Evolutionary conservation across 352 stramenopile species (phyloP).

Genomic region (Discostella stelligera): DNA sequence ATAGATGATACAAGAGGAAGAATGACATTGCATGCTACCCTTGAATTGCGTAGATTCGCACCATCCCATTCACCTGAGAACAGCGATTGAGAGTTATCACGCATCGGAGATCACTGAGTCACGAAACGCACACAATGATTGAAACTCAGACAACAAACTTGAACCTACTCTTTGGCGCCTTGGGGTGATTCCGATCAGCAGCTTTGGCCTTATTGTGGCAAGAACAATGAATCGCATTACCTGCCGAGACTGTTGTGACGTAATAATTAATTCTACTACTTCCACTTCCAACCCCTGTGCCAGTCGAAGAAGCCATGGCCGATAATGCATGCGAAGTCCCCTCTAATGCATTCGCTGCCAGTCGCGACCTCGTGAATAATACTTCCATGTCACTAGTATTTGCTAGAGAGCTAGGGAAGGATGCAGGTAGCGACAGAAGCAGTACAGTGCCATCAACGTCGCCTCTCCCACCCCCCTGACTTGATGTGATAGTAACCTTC

Average conservation of each 20-base stretch:
- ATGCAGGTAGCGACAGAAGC: slow-evolving; percentile 57
- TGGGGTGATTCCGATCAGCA: slow-evolving; percentile 66
- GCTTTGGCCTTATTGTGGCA: slow-evolving; percentile 60
- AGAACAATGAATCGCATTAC: slow-evolving; percentile 71
- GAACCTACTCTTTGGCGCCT: slow-evolving; percentile 71
- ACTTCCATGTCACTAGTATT: slow-evolving; percentile 23
- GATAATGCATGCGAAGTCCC: slow-evolving; percentile 35
- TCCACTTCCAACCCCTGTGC: slow-evolving; percentile 6
- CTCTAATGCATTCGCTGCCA: slow-evolving; percentile 52
- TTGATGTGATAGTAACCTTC: slow-evolving; percentile 65
- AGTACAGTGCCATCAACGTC: slow-evolving; percentile 72
- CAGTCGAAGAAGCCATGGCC: slow-evolving; percentile 30
- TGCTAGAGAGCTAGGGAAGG: slow-evolving; percentile 43
- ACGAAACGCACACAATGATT: too few relatives aligned
- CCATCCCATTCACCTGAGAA: slow-evolving; percentile 83
- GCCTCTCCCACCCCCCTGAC: slow-evolving; percentile 43
- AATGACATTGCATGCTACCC: slow-evolving; percentile 80
- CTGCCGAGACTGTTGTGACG: slow-evolving; percentile 65
- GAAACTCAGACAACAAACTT: not conserved
- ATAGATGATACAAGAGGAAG: slow-evolving; percentile 74
- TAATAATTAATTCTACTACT: slow-evolving; percentile 50
- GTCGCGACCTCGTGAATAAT: slow-evolving; percentile 55
- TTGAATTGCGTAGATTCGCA: slow-evolving; percentile 74
- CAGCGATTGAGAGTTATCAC: too few relatives aligned
- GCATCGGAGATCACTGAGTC: too few relatives aligned